phyloP scores from a whole-genome alignment of 2,329 filamentous ascomycete genomes.

The Fusarium sp. region DNA sequence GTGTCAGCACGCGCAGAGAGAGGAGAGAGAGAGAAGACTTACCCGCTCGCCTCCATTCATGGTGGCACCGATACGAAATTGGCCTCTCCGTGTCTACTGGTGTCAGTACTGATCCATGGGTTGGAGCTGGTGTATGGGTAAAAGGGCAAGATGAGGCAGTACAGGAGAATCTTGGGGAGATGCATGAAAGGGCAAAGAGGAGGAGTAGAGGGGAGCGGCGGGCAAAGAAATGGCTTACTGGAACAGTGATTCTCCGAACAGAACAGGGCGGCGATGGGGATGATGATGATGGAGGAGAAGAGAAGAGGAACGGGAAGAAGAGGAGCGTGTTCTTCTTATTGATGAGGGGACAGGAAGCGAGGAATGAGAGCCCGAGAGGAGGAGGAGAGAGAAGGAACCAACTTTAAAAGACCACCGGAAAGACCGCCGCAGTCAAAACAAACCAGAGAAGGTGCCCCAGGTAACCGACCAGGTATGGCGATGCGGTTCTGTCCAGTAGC shows the following conservation, averaged over 20 bases:
- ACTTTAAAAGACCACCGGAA: neutral
- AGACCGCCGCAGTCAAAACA: neutral
- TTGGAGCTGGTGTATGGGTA: neutral
- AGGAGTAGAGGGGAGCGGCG: neutral
- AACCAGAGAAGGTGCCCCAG: neutral
- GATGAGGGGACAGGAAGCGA: neutral
- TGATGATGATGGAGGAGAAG: neutral
- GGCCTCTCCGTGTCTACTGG: neutral
- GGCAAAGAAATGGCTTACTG: neutral
- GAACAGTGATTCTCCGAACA: neutral
- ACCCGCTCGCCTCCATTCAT: slow-evolving; percentile 16
- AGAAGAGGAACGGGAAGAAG: neutral
- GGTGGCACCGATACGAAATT: neutral
- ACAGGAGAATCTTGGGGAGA: neutral
- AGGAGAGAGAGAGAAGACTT: neutral
- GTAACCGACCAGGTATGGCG: neutral
- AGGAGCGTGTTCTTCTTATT: neutral
- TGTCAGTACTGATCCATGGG: neutral
- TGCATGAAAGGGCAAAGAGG: neutral
- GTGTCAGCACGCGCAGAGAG: slow-evolving; percentile 1
- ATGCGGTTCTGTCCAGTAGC: neutral
- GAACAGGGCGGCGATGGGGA: neutral
- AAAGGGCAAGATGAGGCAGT: neutral
- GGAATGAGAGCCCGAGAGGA: neutral
- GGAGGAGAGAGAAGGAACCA: neutral